These are phyloP conservation scores for Botrytis elliptica DNA, from an alignment of 2,329 filamentous ascomycete species.

Conservation along the genomic window DNA sequence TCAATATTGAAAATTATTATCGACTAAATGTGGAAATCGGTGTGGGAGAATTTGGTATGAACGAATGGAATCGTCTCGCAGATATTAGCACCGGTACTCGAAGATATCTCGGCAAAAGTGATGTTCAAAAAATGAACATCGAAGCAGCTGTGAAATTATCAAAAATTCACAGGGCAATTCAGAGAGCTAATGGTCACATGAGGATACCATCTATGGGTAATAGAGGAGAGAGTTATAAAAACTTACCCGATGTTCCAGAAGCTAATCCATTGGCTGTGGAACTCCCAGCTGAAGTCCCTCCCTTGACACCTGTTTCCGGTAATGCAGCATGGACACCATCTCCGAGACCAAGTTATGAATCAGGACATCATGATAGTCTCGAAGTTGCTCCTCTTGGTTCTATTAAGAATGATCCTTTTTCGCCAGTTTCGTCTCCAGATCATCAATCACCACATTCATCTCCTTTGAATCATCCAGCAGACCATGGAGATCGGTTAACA, in stretches of 20 bases:
- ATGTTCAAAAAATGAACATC: constrained; percentile 74
- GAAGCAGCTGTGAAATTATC: constrained; percentile 77
- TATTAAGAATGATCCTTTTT: constrained; percentile 41
- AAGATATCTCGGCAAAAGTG: constrained; percentile 71
- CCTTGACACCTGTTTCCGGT: constrained; percentile 21
- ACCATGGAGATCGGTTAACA: constrained; percentile 54
- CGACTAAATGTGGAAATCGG: constrained; percentile 96
- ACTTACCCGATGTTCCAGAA: constrained; percentile 41
- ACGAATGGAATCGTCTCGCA: constrained; percentile 91
- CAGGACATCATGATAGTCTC: constrained; percentile 35
- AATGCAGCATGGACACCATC: constrained; percentile 28
- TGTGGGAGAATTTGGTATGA: constrained; percentile 97
- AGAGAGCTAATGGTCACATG: constrained; percentile 28
- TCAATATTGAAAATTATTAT: constrained; percentile 89
- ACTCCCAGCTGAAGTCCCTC: constrained; percentile 51
- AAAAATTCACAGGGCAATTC: constrained; percentile 75
- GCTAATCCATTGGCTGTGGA: constrained; percentile 48
- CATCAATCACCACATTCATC: constrained; percentile 24
- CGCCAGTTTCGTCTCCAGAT: constrained; percentile 34
- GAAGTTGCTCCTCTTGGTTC: constrained; percentile 25
- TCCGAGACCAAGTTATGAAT: constrained; percentile 39
- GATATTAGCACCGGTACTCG: constrained; percentile 93
- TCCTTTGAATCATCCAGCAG: constrained; percentile 23
- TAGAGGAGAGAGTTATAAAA: constrained; percentile 23
- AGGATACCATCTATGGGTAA: constrained; percentile 13